Base-by-base conservation (phyloP, 768 basidiomycete species). In the Boletus huronensis region DNA sequence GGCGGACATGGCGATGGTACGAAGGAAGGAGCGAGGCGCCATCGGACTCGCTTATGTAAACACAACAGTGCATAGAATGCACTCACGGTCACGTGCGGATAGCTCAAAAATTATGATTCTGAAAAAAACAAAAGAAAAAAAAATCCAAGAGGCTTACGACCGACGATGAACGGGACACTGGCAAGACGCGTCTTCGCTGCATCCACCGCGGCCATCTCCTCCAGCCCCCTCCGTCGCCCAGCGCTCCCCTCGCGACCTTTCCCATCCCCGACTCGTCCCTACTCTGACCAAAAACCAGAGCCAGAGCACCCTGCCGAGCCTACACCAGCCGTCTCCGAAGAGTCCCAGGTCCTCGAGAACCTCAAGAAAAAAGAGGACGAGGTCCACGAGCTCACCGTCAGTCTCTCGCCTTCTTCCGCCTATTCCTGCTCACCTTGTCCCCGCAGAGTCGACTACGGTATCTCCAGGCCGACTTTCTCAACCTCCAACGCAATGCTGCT, bases 381-480 rank as follows among this genome's bases (percentile, higher is more conserved):
- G 68, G 83, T 86, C n/a, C 74, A 81, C n/a, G 93, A 93, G 71
- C 77, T 93, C 57, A 91, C 85, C 58, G 92, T 93, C 64, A 62
- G 88, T 75, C 35, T 17, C 34, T 23, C n/a, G 1, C 9, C 25
- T 50, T 50, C 25, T 26, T 28, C 49, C 40, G 34, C 21, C 29
- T 26, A 6, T 61, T 48, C 47, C 14, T 31, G 52, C 53, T 58
- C 45, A 60, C 31, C 39, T 13, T 35, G 3, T 25, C n/a, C 6
- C 53, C 36, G 19, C 70, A 97, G 96, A 80, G 85, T 69, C 90
- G 93, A 58, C 79, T 97, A 63, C 86, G 89, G 44, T 97, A 98
- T 69, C 79, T 91, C 54, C 88, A 94, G 68, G 97, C 97, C 63
- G 97, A 99, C 75, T 94, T 93, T 73, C 75, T 96, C 41, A 99